Evolutionary conservation across 2,329 filamentous ascomycete species (phyloP), one percentile per base, ranked within the genome.

Genomic region (Colletotrichum sp.): DNA sequence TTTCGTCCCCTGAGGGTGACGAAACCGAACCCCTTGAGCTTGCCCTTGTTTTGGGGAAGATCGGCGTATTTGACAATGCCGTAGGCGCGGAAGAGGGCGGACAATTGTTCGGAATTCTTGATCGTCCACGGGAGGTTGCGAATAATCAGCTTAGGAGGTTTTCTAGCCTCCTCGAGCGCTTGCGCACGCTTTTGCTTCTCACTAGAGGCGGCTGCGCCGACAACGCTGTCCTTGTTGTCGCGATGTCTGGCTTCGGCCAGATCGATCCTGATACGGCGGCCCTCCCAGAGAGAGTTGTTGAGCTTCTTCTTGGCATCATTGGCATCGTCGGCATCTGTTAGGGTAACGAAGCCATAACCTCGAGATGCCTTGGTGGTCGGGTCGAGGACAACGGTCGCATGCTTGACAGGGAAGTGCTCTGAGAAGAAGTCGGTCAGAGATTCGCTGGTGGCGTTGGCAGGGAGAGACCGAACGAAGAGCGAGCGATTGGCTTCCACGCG

Each of bases 51-150:
- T 81, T 95, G 95, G 2, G 98, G 98, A 68, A 99, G 87, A 79
- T 95, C 95, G 48, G 94, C 93, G 84, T 93, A 94, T 84, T 96
- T 98, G 82, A 99, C 92, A 84, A 98, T 98, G 77, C 97, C 97
- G 82, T 94, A 98, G 81, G 94, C 96, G 81, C 92, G 88, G 85
- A 99, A 99, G 6, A 98, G 88, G 72, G 92, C 90, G 8, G 92
- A 89, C 75, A 99, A 87, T 82, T 99, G 94, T 36, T 98, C 94
- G 0, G 94, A 90, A 10, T 92, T 94, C 86, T 98, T 98, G 82
- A 99, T 94, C 79, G 94, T 98, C 97, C 97, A 99, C 1, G 97
- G 96, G 81, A 99, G 83, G 83, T 99, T 99, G 81, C 97, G 93
- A 65, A 99, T 92, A 83, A 99, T 97, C 78, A 97, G 86, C 83